Conservation (phyloP, 2,329 filamentous ascomycete species). For the Sporothrix sp. region DNA sequence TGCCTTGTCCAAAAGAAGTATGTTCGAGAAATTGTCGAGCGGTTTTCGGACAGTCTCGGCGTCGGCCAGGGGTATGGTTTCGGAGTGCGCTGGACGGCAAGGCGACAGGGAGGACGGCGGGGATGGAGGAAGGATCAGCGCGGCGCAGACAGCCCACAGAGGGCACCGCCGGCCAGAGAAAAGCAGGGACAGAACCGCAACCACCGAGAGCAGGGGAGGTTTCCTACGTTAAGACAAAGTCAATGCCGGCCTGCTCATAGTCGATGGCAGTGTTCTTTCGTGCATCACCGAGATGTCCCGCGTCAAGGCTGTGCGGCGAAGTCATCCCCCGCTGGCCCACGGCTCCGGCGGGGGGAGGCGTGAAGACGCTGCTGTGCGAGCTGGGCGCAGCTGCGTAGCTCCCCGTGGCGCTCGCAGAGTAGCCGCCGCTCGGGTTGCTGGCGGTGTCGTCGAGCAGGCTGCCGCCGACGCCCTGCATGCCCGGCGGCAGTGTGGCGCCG, state of each 20-base stretch:
- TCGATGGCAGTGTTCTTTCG: constrained; percentile 42
- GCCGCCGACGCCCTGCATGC: constrained; percentile 12
- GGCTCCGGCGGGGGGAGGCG: constrained; percentile 31
- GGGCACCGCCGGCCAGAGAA: not conserved
- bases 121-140: not conserved
- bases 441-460: constrained; percentile 32
- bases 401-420: constrained; percentile 50
- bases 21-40: too few species aligned
- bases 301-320: constrained; percentile 6
- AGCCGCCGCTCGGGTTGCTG: constrained; percentile 38
- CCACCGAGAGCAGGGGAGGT: constrained; percentile 28
- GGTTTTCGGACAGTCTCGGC: too few species aligned
- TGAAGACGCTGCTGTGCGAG: constrained; percentile 33
- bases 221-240: constrained; percentile 86
- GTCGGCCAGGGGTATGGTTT: too few species aligned
- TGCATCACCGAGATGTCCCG: constrained; percentile 19
- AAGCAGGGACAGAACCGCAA: constrained; percentile 3
- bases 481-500: constrained; percentile 31
- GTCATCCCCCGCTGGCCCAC: constrained; percentile 17
- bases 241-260: constrained; percentile 75
- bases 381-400: constrained; percentile 46
- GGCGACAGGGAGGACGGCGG: not conserved
- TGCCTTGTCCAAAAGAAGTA: too few species aligned
- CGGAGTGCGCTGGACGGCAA: too few species aligned
- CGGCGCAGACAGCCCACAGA: not conserved